Evolutionary conservation across 2,329 filamentous ascomycete genomes (phyloP).

Genomic region (Xylaria sp.): DNA sequence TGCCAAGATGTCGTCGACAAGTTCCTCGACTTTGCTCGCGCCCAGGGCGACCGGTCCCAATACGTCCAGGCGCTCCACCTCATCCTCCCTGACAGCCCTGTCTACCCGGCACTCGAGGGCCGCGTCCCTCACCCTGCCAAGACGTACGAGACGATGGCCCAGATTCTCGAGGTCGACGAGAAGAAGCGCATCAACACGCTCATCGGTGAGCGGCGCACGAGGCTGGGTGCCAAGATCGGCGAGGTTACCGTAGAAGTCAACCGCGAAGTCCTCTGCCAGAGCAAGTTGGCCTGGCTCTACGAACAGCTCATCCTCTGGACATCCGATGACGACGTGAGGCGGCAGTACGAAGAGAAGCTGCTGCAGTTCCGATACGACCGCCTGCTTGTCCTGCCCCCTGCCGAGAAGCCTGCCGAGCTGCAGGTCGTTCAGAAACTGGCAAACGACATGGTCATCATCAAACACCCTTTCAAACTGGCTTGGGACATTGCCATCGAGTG

Average conservation of each 20-base stretch:
- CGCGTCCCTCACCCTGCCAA: conserved; percentile 76
- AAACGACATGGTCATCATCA: conserved; percentile 93
- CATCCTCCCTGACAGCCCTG: conserved; percentile 75
- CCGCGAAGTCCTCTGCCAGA: conserved; percentile 76
- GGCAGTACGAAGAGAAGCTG: conserved; percentile 88
- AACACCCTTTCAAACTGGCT: conserved; percentile 84
- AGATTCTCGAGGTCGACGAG: conserved; percentile 84
- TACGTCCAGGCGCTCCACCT: conserved; percentile 76
- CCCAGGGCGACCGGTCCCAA: conserved; percentile 71
- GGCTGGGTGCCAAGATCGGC: conserved; percentile 80
- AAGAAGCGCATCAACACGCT: conserved; percentile 86
- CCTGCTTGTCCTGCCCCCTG: conserved; percentile 67
- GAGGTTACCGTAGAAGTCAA: conserved; percentile 88
- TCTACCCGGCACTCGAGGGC: conserved; percentile 84
- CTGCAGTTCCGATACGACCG: conserved; percentile 79
- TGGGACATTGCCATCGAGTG: conserved; percentile 93
- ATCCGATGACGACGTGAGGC: conserved; percentile 79
- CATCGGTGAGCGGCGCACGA: conserved; percentile 84
- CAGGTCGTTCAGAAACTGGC: conserved; percentile 75
- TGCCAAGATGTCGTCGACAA: conserved; percentile 75
- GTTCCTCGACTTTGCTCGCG: conserved; percentile 73
- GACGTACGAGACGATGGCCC: conserved; percentile 80
- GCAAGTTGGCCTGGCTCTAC: conserved; percentile 80
- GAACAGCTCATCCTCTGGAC: conserved; percentile 88
- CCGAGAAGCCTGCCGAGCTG: conserved; percentile 70